These are phyloP conservation scores for Ustilago xerochloae DNA, from an alignment of 1,284 basidiomycete genomes.

Conservation along the genomic window DNA sequence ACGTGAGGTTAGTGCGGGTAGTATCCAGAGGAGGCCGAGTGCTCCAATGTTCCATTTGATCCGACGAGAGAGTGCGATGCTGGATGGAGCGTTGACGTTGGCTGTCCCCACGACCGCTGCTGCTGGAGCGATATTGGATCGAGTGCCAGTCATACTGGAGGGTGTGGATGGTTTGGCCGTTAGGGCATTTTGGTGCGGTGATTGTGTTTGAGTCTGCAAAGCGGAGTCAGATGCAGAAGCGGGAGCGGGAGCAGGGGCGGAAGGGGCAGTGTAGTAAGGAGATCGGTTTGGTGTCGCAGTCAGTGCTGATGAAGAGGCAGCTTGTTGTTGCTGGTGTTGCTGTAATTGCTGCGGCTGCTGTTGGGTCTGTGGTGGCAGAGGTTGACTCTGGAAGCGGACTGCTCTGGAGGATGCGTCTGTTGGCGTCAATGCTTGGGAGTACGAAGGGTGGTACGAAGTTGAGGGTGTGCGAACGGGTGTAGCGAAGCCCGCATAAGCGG, in stretches of 20 bases:
- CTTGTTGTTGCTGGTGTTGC: neutral
- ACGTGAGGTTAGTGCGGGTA: conserved; percentile 17
- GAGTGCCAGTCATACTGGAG: neutral
- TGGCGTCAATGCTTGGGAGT: conserved; percentile 29
- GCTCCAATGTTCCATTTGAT: conserved; percentile 39
- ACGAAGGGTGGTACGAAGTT: conserved; percentile 11
- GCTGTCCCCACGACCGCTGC: neutral
- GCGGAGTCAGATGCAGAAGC: neutral
- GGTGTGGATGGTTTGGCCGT: neutral
- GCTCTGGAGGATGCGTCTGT: conserved; percentile 22
- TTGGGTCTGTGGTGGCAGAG: conserved; percentile 22
- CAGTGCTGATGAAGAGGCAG: neutral
- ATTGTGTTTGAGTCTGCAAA: conserved; percentile 4
- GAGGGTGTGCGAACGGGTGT: conserved; percentile 31
- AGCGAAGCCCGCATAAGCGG: conserved; percentile 25
- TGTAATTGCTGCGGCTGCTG: conserved; percentile 1
- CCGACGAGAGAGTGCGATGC: conserved; percentile 9
- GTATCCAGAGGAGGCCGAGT: conserved; percentile 33
- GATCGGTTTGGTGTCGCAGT: conserved; percentile 15
- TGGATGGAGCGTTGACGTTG: conserved; percentile 3
- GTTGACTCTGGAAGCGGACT: conserved; percentile 41
- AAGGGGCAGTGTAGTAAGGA: conserved; percentile 11
- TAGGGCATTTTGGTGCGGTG: neutral
- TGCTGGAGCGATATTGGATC: neutral
- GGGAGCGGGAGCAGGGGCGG: conserved; percentile 2